Percentiles rank a stretch among this genome's conserved stretches.
Evolutionary conservation across 148 eudicot genomes (phyloP).

Genomic region (Limonium bicolor): DNA sequence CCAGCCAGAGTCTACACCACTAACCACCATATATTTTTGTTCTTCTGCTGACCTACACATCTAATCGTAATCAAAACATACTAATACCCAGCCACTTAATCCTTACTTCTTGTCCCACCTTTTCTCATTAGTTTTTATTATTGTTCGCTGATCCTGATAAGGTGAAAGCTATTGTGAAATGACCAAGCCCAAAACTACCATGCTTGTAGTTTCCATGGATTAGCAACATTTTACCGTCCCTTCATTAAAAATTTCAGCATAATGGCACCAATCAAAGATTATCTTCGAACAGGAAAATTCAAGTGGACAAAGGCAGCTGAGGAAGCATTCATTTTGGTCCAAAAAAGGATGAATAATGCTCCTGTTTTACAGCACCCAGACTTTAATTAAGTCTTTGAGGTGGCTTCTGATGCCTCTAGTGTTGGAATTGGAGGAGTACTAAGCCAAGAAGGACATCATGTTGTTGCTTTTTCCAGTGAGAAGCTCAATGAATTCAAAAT

Average conservation of each 20-base stretch:
- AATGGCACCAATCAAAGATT: conserved; percentile 2
- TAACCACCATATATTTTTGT: too few species aligned
- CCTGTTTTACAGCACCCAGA: not conserved
- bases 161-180: too few species aligned
- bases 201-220: not conserved
- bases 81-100: too few species aligned
- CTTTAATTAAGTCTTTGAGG: conserved; percentile 1
- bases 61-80: too few species aligned
- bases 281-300: not conserved
- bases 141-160: too few species aligned
- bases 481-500: not conserved
- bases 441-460: not conserved
- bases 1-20: too few species aligned
- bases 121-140: too few species aligned
- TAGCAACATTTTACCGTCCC: not conserved
- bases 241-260: not conserved
- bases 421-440: not conserved
- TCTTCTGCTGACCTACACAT: too few species aligned
- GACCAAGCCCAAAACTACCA: too few species aligned
- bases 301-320: not conserved
- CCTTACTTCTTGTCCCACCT: too few species aligned
- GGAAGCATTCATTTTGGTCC: not conserved
- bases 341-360: not conserved
- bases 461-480: not conserved
- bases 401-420: conserved; percentile 2